phyloP scores from a whole-genome alignment of 495 filamentous ascomycete genomes.

The Daldinia childiae region DNA sequence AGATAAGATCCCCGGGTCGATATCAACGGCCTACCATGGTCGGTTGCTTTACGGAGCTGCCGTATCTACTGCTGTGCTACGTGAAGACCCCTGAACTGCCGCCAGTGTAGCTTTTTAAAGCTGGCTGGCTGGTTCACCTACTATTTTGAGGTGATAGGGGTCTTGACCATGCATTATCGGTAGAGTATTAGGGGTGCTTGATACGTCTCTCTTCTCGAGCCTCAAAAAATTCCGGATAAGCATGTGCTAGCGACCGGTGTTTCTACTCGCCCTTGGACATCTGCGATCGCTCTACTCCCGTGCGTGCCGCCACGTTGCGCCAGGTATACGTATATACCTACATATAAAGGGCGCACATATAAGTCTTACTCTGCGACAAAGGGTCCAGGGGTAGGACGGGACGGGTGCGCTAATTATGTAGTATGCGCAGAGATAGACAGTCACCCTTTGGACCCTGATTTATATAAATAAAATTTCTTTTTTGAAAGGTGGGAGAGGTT shows the following conservation, averaged over 20 bases:
- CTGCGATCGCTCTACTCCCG: conserved; percentile 29
- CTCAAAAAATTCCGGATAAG: conserved; percentile 37
- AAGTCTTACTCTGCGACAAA: conserved; percentile 20
- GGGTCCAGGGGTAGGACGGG: conserved; percentile 23
- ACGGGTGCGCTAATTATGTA: conserved; percentile 30
- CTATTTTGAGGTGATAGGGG: conserved; percentile 15
- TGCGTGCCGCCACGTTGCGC: conserved; percentile 9
- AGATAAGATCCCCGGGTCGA: conserved; percentile 11
- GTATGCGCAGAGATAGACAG: conserved; percentile 17
- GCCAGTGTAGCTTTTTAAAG: background rate
- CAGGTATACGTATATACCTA: background rate
- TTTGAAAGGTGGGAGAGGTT: conserved; percentile 21
- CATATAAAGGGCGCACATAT: background rate
- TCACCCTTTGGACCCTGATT: conserved; percentile 13
- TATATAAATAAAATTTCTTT: conserved; percentile 10
- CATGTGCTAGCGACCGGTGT: conserved; percentile 28
- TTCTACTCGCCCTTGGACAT: conserved; percentile 54
- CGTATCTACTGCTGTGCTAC: conserved; percentile 5
- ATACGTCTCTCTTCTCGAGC: conserved; percentile 21
- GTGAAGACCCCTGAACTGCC: conserved; percentile 19
- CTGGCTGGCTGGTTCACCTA: conserved; percentile 19
- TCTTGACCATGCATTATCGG: conserved; percentile 14
- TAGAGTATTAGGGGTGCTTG: conserved; percentile 8
- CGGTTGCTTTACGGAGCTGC: background rate
- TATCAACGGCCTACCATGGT: conserved; percentile 6